Base-by-base conservation (phyloP, 139 green algal genomes). In the Coelastrella sp. region DNA sequence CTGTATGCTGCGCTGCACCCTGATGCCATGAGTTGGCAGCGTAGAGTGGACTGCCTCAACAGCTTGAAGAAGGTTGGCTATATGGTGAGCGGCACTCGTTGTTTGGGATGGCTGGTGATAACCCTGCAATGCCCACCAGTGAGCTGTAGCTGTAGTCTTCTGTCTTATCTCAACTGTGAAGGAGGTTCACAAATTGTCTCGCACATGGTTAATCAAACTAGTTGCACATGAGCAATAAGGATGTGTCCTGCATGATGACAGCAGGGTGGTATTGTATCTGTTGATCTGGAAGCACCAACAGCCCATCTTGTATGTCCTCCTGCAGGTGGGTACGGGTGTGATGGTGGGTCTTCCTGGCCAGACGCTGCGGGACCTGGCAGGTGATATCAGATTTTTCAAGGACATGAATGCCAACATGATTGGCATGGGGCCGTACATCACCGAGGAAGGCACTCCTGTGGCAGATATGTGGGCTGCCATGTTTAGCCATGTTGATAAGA, bases 271-370 rank as follows among this genome's bases (percentile, higher is more conserved):
- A 75, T 20, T 75, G 66, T 20, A 75, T 75, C 66, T 24, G 74
- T 24, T 24, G 15, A 17, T 81, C 15, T 24, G n/a, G 74, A 19
- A 20, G 20, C 68, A 22, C 68, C 68, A 76, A 1, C 12, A 81
- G 24, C 14, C 74, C 11, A 58, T 7, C 24, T 57, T 57, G 27
- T 68, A 4, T 84, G 80, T 4, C 74, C 0, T 9, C 11, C 14
- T 65, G 14, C 90, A 94, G 92, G 70, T 95, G 19, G 94, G 94
- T 81, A 96, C 95, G 25, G 95, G 95, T 66, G 91, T 96, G 7
- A 96, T 96, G 95, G 94, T 96, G 70, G 95, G 95, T 14, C 93
- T 96, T 83, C 95, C 95, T 5, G 95, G 93, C 14, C 95, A 96
- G 87, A 96, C 92, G 25, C 89, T 96, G 93, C 56, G 82, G 7